These are phyloP conservation scores for Paxillus ammoniavirescens DNA, from an alignment of 768 basidiomycete genomes.

Conservation along the genomic window DNA sequence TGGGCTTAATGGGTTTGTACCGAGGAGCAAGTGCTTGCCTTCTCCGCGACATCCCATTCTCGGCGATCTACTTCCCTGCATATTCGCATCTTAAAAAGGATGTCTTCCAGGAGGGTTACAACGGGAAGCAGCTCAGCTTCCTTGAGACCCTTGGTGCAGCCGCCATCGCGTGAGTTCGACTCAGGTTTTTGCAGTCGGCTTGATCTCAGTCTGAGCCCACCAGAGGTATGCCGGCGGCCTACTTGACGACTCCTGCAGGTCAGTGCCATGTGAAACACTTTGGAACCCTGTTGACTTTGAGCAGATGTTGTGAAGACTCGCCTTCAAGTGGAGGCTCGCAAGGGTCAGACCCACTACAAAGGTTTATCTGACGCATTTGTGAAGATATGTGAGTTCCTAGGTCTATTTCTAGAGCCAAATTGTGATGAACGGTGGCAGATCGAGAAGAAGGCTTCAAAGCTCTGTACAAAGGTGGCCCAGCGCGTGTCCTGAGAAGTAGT, in stretches of 20 bases:
- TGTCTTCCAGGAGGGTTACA: slow-evolving; percentile 92
- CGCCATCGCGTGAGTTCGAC: slow-evolving; percentile 66
- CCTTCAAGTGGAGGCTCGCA: slow-evolving; percentile 87
- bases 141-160: slow-evolving; percentile 84
- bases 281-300: slow-evolving; percentile 12
- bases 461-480: slow-evolving; percentile 89
- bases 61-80: slow-evolving; percentile 87
- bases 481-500: slow-evolving; percentile 84
- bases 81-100: slow-evolving; percentile 92
- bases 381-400: slow-evolving; percentile 72
- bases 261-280: slow-evolving; percentile 19
- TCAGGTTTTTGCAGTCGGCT: slow-evolving; percentile 12
- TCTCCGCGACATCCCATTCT: slow-evolving; percentile 95
- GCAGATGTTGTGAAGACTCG: slow-evolving; percentile 97
- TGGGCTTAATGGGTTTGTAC: slow-evolving; percentile 92
- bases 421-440: slow-evolving; percentile 42
- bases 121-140: slow-evolving; percentile 91
- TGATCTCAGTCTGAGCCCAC: slow-evolving; percentile 29
- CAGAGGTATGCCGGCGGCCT: slow-evolving; percentile 98
- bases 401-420: slow-evolving; percentile 7
- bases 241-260: slow-evolving; percentile 91
- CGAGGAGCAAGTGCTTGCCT: slow-evolving; percentile 91
- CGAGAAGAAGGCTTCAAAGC: slow-evolving; percentile 88
- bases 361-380: slow-evolving; percentile 86
- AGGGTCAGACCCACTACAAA: slow-evolving; percentile 90